These are phyloP conservation scores for Phytophthora constricta DNA, from an alignment of 352 stramenopile species.

Conservation along the genomic window DNA sequence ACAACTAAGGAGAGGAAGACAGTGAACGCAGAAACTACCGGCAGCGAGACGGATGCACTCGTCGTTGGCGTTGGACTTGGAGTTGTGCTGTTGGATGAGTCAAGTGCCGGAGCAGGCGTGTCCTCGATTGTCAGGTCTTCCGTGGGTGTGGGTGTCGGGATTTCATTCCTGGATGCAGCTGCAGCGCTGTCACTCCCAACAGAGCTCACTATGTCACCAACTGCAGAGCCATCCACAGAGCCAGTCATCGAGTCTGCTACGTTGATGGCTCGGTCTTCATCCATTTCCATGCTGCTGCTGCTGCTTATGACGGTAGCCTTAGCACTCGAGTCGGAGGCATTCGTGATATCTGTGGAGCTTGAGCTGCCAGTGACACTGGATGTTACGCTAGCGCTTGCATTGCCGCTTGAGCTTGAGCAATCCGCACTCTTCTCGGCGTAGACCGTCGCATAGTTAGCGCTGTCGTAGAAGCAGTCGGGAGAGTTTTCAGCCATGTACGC, in stretches of 20 bases:
- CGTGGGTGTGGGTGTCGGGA: slow-evolving; percentile 18
- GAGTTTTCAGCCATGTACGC: slow-evolving; percentile 59
- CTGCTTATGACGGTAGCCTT: slow-evolving; percentile 5
- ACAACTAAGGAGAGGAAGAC: background rate
- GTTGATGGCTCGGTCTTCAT: slow-evolving; percentile 27
- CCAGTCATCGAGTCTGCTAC: slow-evolving; percentile 2
- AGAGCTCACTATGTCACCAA: slow-evolving; percentile 5
- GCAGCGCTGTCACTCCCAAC: slow-evolving; percentile 2
- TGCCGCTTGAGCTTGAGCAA: slow-evolving; percentile 33
- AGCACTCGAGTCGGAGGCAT: background rate
- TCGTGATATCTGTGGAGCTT: background rate
- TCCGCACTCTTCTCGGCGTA: slow-evolving; percentile 58
- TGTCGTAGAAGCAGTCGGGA: slow-evolving; percentile 71
- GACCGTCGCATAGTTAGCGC: slow-evolving; percentile 58
- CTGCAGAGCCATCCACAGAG: background rate
- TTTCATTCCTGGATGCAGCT: slow-evolving; percentile 4
- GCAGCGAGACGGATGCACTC: background rate
- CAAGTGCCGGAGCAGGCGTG: background rate
- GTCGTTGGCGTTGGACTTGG: slow-evolving; percentile 20
- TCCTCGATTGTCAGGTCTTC: slow-evolving; percentile 21
- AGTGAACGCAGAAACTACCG: background rate
- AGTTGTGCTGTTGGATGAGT: slow-evolving; percentile 24
- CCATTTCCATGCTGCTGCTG: slow-evolving; percentile 9
- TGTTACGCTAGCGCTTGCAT: slow-evolving; percentile 10
- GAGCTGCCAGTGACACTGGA: slow-evolving; percentile 17